Evolutionary conservation across 805 yeast genomes (phyloP), one percentile per base, ranked within the genome.

Genomic region (Hanseniaspora nectarophila): DNA sequence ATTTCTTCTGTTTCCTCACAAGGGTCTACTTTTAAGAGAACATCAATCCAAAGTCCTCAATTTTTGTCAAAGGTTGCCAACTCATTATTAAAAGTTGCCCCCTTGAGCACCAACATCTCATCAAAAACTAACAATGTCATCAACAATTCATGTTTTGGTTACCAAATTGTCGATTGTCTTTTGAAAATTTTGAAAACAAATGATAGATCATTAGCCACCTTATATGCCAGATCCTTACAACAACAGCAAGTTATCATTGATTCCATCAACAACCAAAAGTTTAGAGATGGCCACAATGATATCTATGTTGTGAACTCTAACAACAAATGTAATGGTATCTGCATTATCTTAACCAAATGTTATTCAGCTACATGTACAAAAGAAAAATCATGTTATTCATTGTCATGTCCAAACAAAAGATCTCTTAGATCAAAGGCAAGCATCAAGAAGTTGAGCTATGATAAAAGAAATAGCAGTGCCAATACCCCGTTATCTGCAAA

Each of bases 361-460:
- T 92, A 92, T 62, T 88, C 97, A 0, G 95, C 98, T 32, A 92
- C 98, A 0, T 92, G 98, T 68, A 81, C 95, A 5, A 73, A 94
- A 48, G 94, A 86, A 60, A 73, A 78, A 32, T 70, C 90, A 37
- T 92, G 98, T 67, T 92, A 92, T 67, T 85, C 95, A 40, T 89
- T 92, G 59, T 94, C 96, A 12, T 92, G 98, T 68, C 98, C 98
- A 15, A 76, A 96, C 58, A 76, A 97, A 56, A 40, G 35, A 33
- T 16, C 32, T 4, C 71, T 92, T 46, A 97, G 90, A 67, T 97
- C 92, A 66, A 97, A 90, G 63, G 95, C 95, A 4, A 74, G 97
- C 55, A 74, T 86, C 48, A 88, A 89, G 20, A 49, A 42, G n/a
- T 32, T 49, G 20, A 38, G 39, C 20, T 32, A 42, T 33, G 37